A percentile compares a stretch with the other conserved stretches of the same genome.
Conservation (phyloP, 768 basidiomycete genomes). For the Holtermanniella nyarrowii region DNA sequence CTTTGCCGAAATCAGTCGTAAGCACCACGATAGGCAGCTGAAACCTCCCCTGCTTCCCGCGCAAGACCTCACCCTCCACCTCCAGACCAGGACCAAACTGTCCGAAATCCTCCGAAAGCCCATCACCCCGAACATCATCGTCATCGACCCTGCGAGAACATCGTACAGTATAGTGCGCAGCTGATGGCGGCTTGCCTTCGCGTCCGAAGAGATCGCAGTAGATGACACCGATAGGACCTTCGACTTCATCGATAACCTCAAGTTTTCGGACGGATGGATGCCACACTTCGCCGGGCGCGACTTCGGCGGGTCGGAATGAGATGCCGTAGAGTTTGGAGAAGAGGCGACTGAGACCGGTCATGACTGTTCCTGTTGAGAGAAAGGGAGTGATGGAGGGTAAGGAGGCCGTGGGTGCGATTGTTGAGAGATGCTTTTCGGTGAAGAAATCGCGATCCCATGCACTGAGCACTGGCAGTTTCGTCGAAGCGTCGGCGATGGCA, state of each 20-base stretch:
- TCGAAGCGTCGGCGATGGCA: conserved; percentile 2
- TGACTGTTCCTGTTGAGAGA: conserved; percentile 74
- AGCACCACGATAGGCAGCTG: conserved; percentile 89
- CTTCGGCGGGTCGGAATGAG: conserved; percentile 54
- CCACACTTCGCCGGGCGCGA: conserved; percentile 75
- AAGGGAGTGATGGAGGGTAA: conserved; percentile 54
- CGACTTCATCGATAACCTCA: conserved; percentile 80
- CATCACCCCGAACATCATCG: conserved; percentile 67
- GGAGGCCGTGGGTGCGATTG: conserved; percentile 41
- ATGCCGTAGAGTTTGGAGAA: conserved; percentile 83
- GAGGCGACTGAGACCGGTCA: conserved; percentile 81
- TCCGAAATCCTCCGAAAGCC: conserved; percentile 31
- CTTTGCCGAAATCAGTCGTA: conserved; percentile 67
- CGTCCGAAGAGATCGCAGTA: conserved; percentile 86
- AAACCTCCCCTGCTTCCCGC: conserved; percentile 56
- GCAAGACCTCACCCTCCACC: conserved; percentile 47
- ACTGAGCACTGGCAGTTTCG: conserved; percentile 49
- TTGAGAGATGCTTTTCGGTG: conserved; percentile 43
- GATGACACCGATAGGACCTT: conserved; percentile 82
- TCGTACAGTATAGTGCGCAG: conserved; percentile 94
- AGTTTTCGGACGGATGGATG: conserved; percentile 77
- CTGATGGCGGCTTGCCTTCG: conserved; percentile 73
- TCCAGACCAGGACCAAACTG: conserved; percentile 30
- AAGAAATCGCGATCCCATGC: conserved; percentile 98
- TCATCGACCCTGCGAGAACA: conserved; percentile 88